Evolutionary conservation across 108 stramenopile species (phyloP).

Genomic region (Nitzschia sp.): DNA sequence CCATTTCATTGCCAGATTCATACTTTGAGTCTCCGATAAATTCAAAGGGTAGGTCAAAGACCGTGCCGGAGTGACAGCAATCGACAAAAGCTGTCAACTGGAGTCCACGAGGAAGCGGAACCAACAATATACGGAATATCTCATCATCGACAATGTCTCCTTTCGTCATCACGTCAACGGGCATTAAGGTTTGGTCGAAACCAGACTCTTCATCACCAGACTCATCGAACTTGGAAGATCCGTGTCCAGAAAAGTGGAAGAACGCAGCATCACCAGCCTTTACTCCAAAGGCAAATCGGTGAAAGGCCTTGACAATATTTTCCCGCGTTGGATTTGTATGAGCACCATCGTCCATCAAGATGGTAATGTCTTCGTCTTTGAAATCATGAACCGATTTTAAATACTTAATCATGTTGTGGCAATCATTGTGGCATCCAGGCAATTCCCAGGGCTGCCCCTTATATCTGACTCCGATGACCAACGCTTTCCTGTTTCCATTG

Average conservation of each 20-base stretch:
- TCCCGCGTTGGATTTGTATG: constrained; percentile 44
- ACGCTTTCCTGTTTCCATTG: constrained; percentile 50
- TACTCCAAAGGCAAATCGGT: constrained; percentile 37
- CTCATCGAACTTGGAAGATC: constrained; percentile 57
- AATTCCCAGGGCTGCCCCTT: constrained; percentile 61
- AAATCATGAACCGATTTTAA: constrained; percentile 68
- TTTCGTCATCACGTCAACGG: constrained; percentile 55
- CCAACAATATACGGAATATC: constrained; percentile 55
- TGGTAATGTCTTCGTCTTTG: constrained; percentile 48
- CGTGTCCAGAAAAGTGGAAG: constrained; percentile 65
- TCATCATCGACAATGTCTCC: constrained; percentile 75
- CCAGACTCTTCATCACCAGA: constrained; percentile 62
- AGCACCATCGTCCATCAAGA: constrained; percentile 75
- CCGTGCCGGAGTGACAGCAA: constrained; percentile 80
- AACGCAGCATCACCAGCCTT: constrained; percentile 54
- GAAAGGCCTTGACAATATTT: constrained; percentile 69
- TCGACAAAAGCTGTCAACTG: constrained; percentile 32
- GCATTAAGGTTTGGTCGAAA: constrained; percentile 76
- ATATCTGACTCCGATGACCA: constrained; percentile 77
- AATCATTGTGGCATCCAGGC: constrained; percentile 84
- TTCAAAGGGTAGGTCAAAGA: constrained; percentile 64
- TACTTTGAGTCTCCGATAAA: constrained; percentile 45
- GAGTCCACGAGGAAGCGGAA: constrained; percentile 62
- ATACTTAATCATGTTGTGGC: constrained; percentile 77
- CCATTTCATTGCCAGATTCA: neutral